These are phyloP conservation scores for Apodospora peruviana DNA, from an alignment of 495 filamentous ascomycete species.

Conservation along the genomic window DNA sequence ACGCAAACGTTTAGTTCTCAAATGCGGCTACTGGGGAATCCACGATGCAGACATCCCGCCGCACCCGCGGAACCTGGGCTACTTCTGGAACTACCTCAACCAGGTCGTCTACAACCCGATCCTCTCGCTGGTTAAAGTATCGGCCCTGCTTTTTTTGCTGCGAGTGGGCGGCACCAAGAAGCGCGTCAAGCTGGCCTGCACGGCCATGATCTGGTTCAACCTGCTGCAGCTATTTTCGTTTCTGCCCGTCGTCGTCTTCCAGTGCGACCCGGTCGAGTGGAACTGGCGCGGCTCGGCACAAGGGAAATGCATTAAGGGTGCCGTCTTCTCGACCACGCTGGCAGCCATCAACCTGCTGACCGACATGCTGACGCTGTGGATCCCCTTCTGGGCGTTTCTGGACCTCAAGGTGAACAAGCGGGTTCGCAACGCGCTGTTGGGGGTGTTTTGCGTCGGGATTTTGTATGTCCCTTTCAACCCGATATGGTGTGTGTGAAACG, in stretches of 20 bases:
- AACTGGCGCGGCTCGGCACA: slow-evolving; percentile 31
- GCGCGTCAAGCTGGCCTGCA: slow-evolving; percentile 33
- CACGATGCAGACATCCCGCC: slow-evolving; percentile 40
- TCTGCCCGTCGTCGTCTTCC: slow-evolving; percentile 50
- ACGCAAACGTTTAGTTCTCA: no score
- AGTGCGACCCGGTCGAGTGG: slow-evolving; percentile 43
- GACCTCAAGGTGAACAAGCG: slow-evolving; percentile 34
- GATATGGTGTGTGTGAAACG: background rate
- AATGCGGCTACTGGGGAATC: slow-evolving; percentile 39
- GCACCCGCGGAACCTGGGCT: slow-evolving; percentile 22
- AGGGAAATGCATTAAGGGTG: slow-evolving; percentile 41
- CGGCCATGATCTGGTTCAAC: slow-evolving; percentile 42
- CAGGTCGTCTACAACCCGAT: slow-evolving; percentile 57
- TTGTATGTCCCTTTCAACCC: slow-evolving; percentile 29
- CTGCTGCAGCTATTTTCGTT: slow-evolving; percentile 43
- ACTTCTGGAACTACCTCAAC: slow-evolving; percentile 42
- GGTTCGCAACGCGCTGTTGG: slow-evolving; percentile 39
- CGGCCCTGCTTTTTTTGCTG: slow-evolving; percentile 53
- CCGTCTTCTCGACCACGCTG: slow-evolving; percentile 33
- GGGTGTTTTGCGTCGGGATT: slow-evolving; percentile 39
- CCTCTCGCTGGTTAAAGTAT: slow-evolving; percentile 52
- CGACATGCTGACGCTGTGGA: slow-evolving; percentile 40
- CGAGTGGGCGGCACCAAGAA: slow-evolving; percentile 34
- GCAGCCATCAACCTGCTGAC: slow-evolving; percentile 43
- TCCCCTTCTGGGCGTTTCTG: slow-evolving; percentile 42